Evolutionary conservation across 768 basidiomycete genomes (phyloP).

Genomic region (Solioccasus polychromus): DNA sequence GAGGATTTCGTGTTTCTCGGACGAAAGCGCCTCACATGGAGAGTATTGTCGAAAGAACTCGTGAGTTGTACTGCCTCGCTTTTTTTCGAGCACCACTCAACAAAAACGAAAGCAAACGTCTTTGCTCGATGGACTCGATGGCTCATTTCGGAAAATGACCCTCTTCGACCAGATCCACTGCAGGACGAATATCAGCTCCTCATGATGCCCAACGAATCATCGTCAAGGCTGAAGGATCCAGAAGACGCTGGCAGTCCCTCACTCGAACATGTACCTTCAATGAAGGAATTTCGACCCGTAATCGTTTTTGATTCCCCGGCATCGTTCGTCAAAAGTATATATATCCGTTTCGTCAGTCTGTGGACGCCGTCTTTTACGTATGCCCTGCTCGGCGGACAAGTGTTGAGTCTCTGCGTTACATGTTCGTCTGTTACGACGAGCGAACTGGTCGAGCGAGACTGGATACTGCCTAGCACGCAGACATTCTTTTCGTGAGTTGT

Average conservation of each 20-base stretch:
- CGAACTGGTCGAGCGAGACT: constrained; percentile 61
- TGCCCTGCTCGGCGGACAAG: constrained; percentile 27
- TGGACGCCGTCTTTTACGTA: constrained; percentile 29
- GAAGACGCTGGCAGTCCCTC: constrained; percentile 3
- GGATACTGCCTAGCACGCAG: constrained; percentile 76
- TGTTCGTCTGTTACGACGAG: constrained; percentile 63
- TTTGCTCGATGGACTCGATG: constrained; percentile 17
- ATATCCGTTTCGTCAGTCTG: constrained; percentile 21
- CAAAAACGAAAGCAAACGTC: constrained; percentile 5
- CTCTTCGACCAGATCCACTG: constrained; percentile 10
- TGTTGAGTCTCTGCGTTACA: constrained; percentile 23
- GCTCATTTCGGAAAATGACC: neutral
- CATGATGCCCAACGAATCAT: neutral
- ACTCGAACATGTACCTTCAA: neutral
- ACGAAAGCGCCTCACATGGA: constrained; percentile 7
- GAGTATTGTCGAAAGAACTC: neutral
- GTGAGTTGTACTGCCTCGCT: constrained; percentile 6
- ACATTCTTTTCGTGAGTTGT: constrained; percentile 69
- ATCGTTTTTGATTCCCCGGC: constrained; percentile 21
- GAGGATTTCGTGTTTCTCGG: neutral
- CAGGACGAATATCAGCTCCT: constrained; percentile 26
- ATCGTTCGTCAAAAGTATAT: constrained; percentile 16
- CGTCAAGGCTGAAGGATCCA: constrained; percentile 5
- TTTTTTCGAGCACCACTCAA: neutral
- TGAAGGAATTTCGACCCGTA: constrained; percentile 10